Base-by-base conservation (phyloP, 257 asterid species). In the Lavandula angustifolia region DNA sequence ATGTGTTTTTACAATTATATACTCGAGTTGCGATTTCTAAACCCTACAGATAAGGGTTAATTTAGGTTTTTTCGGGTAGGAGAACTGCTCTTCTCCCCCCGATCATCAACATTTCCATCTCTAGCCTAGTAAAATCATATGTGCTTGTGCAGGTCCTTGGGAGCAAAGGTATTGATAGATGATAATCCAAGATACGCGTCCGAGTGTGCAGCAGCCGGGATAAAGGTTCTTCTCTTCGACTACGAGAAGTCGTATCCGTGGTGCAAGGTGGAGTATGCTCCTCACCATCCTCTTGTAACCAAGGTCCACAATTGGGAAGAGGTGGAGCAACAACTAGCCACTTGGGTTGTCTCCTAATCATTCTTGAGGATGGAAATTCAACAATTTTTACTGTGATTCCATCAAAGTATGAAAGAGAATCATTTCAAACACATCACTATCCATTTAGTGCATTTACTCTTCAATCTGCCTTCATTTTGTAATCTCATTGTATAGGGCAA, bases 131-230 rank as follows among this genome's bases (percentile, higher is more conserved):
- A 22, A 22, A 22, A 22, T 22, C 27, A 22, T 22, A 22, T 22
- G 27, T 22, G 1, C 27, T 72, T 70, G 68, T 57, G 59, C 82
- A 89, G 99, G 84, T 81, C 92, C 7, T 43, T 92, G 78, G 97
- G 98, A 42, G 97, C 96, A 66, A 89, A 81, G 54, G 87, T 92
- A 67, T 75, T 92, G 84, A 89, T 92, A 32, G 99, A 92, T 51
- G 99, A 92, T 77, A 89, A 92, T 68, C 99, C 99, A 7, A 85
- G 84, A 73, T 89, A 92, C 41, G 99, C 99, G 1, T 66, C 81
- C 6, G 97, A 92, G 71, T 92, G 99, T 9, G 99, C 97, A 0
- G 83, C 89, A 60, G 84, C 55, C 37, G 96, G 97, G 73, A 92
- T 92, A 6, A 84, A 74, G 78, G 99, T 87, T 81, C 94, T 92